Evolutionary conservation across 352 stramenopile species (phyloP).

Genomic region (Phytophthora hybrid): DNA sequence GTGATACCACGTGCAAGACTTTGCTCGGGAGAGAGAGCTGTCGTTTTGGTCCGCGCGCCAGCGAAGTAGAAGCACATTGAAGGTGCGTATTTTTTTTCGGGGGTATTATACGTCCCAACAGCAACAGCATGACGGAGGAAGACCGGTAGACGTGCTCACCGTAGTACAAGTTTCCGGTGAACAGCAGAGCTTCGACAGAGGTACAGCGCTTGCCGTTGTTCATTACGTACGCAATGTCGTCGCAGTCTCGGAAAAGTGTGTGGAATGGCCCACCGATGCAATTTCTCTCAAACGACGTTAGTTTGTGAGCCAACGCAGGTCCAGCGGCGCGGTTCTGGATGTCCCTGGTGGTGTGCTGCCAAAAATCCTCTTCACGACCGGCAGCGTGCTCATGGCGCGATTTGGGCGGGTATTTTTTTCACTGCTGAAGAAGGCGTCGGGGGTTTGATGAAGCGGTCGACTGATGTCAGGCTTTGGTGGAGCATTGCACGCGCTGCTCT

Average conservation of each 20-base stretch:
- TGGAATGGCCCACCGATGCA: neutral
- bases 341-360: conserved; percentile 62
- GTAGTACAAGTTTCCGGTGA: neutral
- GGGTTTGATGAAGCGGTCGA: conserved; percentile 92
- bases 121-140: neutral
- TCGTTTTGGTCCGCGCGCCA: neutral
- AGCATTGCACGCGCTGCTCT: conserved; percentile 93
- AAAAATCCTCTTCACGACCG: conserved; percentile 73
- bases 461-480: conserved; percentile 95
- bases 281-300: neutral
- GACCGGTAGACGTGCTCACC: conserved; percentile 1
- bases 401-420: conserved; percentile 92
- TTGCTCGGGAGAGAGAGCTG: neutral
- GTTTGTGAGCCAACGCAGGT: neutral
- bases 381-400: conserved; percentile 89
- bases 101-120: conserved; percentile 3
- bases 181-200: neutral
- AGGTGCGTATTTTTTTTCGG: neutral
- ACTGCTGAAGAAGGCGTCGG: conserved; percentile 93
- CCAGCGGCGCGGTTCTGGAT: conserved; percentile 32
- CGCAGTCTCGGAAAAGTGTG: neutral
- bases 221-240: neutral
- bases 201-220: neutral
- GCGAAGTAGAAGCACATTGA: conserved; percentile 3
- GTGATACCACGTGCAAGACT: neutral